Conservation (phyloP, 257 asterid genomes). For the Schizonepeta tenuifolia region DNA sequence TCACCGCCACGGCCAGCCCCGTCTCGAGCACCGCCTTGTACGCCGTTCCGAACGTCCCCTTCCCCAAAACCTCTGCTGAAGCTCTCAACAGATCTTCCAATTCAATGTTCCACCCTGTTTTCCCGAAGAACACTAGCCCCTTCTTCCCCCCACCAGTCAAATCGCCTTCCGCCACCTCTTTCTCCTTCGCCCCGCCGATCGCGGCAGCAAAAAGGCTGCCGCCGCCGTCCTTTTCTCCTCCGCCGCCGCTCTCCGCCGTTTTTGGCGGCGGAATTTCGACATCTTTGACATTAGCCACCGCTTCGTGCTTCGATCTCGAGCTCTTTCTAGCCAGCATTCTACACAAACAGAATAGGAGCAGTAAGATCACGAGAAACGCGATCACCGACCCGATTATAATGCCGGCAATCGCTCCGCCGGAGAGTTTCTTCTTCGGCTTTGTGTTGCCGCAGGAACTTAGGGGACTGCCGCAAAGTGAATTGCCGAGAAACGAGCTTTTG, state of each 20-base stretch:
- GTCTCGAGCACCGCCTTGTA: constrained; percentile 81
- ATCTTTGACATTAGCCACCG: constrained; percentile 44
- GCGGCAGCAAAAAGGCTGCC: constrained; percentile 47
- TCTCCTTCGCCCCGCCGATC: constrained; percentile 44
- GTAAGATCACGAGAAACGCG: constrained; percentile 53
- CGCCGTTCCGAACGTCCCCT: constrained; percentile 88
- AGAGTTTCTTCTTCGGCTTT: constrained; percentile 53
- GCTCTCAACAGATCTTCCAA: constrained; percentile 89
- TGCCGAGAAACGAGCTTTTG: constrained; percentile 58
- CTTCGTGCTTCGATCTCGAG: constrained; percentile 42
- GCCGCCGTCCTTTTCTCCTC: constrained; percentile 39
- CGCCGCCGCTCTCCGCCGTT: constrained; percentile 34
- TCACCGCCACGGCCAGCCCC: constrained; percentile 77
- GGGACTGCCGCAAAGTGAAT: constrained; percentile 80
- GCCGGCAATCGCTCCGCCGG: constrained; percentile 94
- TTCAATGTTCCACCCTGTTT: constrained; percentile 52
- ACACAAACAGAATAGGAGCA: constrained; percentile 58
- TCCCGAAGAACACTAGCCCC: constrained; percentile 62
- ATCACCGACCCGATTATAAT: constrained; percentile 69
- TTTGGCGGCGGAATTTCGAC: constrained; percentile 50
- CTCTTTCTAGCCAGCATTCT: constrained; percentile 41
- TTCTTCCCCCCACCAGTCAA: constrained; percentile 48
- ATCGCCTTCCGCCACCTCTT: constrained; percentile 40
- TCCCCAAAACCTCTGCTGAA: constrained; percentile 96
- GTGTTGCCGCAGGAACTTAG: constrained; percentile 47